Evolutionary conservation across 177 flowering plant genomes (phyloP), one percentile per base, ranked within the genome.

Genomic region (Tripterygium wilfordii): DNA sequence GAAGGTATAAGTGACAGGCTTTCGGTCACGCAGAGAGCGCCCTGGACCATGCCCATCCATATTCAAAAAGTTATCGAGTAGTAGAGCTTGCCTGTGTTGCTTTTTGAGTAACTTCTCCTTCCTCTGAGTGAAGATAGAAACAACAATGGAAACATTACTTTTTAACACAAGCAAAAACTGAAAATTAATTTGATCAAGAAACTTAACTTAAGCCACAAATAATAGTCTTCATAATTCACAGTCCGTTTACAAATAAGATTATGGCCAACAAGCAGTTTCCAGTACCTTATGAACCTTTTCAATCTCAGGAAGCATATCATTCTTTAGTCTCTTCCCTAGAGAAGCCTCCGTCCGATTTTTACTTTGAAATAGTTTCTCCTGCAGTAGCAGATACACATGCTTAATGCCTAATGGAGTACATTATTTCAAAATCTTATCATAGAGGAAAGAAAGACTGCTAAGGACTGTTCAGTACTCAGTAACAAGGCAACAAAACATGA

Each of bases 21-120:
- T 94, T 63, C 99, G 76, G 65, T 83, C 95, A 55, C 99, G 96
- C 54, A 94, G 96, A 10, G 95, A 78, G 28, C 99, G 95, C n/a
- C 99, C 99, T 45, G 85, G 61, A 49, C 60, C 80, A 66, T 90
- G 68, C 29, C 88, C 99, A 72, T 94, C 95, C 24, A 79, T 45
- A 57, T 14, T 57, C 54, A 84, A 23, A 57, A 56, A 81, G 72
- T 58, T 83, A 69, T 94, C 95, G 52, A 94, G 90, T 45, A 94
- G 91, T 27, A 89, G 74, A 47, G 99, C 95, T 58, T 94, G 72
- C 60, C 99, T 81, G 37, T 94, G 99, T 58, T 94, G 99, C 58
- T 94, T 94, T 56, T 90, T 94, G 48, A 94, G 70, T 70, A 81
- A 45, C 65, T 64, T 90, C 73, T 90, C 99, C 63, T 85, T 94